A percentile compares a stretch with the other conserved stretches of the same genome.
phyloP scores from a whole-genome alignment of 179 eudicot genomes.

The Monotropa hypopitys region DNA sequence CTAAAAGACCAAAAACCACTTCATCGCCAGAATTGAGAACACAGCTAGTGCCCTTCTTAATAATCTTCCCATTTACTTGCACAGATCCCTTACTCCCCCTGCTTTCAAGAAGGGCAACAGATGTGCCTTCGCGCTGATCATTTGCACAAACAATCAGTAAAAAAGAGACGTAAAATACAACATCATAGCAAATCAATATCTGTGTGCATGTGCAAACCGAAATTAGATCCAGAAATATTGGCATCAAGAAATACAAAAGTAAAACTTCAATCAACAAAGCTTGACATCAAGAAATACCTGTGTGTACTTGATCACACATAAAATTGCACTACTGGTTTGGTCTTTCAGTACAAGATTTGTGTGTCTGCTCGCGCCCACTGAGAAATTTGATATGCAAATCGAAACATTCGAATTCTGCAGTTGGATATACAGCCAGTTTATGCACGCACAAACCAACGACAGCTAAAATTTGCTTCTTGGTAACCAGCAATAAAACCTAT shows the following conservation, averaged over 20 bases:
- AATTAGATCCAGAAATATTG: neutral
- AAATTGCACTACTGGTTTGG: slow-evolving; percentile 31
- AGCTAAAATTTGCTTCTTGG: neutral
- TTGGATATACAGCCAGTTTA: slow-evolving; percentile 7
- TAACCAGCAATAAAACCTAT: neutral
- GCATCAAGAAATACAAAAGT: neutral
- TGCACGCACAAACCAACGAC: neutral
- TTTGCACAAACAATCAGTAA: slow-evolving; percentile 33
- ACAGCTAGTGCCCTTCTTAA: slow-evolving; percentile 47
- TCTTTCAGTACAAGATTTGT: slow-evolving; percentile 47
- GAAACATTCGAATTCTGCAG: slow-evolving; percentile 48
- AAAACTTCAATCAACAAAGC: neutral
- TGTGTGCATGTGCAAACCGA: neutral
- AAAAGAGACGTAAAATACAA: too few species aligned
- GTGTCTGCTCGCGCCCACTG: slow-evolving; percentile 52
- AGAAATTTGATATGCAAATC: slow-evolving; percentile 32
- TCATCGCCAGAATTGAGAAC: slow-evolving; percentile 82
- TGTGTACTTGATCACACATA: slow-evolving; percentile 50
- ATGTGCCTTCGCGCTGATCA: slow-evolving; percentile 55
- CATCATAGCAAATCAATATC: neutral
- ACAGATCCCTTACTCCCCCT: slow-evolving; percentile 75
- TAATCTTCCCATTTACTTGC: slow-evolving; percentile 59
- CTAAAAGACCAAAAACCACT: slow-evolving; percentile 48
- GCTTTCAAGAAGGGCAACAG: slow-evolving; percentile 69
- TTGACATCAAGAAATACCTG: slow-evolving; percentile 35